These are phyloP conservation scores for Flaveria trinervia DNA, from an alignment of 129 eudicot species.

Conservation along the genomic window DNA sequence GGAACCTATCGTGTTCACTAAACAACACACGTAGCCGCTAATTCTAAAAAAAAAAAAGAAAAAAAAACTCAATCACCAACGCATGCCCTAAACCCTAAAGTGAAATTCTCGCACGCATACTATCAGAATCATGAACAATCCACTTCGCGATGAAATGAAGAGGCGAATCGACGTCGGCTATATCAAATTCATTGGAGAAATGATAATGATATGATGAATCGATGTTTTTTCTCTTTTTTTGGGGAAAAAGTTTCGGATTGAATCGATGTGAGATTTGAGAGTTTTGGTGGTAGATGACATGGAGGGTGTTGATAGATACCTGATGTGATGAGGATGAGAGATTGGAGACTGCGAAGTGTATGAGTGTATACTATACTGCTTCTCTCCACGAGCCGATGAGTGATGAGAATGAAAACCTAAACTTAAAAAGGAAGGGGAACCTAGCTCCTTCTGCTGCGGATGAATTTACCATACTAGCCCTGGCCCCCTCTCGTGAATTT, in stretches of 20 bases:
- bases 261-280: conserved; percentile 19
- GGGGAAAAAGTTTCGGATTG: neutral
- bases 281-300: neutral
- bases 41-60: neutral
- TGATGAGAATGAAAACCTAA: conserved; percentile 34
- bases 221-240: neutral
- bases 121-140: conserved; percentile 1
- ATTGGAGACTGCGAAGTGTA: conserved; percentile 14
- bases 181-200: neutral
- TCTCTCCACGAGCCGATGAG: conserved; percentile 30
- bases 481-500: neutral
- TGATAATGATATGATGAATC: neutral
- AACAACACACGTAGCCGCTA: neutral
- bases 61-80: too few species aligned
- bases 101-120: neutral
- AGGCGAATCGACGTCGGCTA: neutral
- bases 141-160: neutral
- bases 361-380: conserved; percentile 11
- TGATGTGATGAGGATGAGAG: conserved; percentile 25
- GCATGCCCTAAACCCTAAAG: conserved; percentile 30
- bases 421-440: conserved; percentile 33
- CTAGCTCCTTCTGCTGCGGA: conserved; percentile 35
- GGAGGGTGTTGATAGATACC: conserved; percentile 13
- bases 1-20: too few species aligned
- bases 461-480: conserved; percentile 25